Percentiles rank a stretch among this genome's conserved stretches.
Conservation (phyloP, 2,329 filamentous ascomycete species). For the Talaromyces sp. region DNA sequence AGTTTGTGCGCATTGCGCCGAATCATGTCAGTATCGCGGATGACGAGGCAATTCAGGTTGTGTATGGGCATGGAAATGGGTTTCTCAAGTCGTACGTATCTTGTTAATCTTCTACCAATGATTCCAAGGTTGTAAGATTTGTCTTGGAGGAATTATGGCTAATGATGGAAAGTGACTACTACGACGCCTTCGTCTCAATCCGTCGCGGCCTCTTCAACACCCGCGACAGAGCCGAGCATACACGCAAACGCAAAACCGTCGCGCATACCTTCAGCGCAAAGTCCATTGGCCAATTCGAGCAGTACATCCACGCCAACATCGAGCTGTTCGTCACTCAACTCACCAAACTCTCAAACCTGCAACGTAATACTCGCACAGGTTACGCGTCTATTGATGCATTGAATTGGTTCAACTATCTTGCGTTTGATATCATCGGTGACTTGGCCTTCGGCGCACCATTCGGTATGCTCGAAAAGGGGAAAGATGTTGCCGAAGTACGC, state of each 20-base stretch:
- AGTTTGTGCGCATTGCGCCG: slow-evolving; percentile 78
- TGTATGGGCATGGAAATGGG: slow-evolving; percentile 79
- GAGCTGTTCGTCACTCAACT: slow-evolving; percentile 70
- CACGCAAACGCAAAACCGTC: slow-evolving; percentile 83
- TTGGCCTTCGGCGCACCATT: slow-evolving; percentile 72
- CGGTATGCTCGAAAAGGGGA: slow-evolving; percentile 75
- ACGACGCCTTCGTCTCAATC: slow-evolving; percentile 88
- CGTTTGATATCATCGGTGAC: slow-evolving; percentile 60
- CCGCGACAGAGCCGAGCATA: slow-evolving; percentile 74
- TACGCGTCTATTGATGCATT: slow-evolving; percentile 68
- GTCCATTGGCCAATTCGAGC: slow-evolving; percentile 78
- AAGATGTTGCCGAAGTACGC: slow-evolving; percentile 72
- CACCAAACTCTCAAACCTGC: slow-evolving; percentile 58
- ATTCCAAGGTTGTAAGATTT: too few relatives aligned
- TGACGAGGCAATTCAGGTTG: slow-evolving; percentile 67
- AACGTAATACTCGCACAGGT: slow-evolving; percentile 48
- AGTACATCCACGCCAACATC: slow-evolving; percentile 80
- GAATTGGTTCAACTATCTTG: slow-evolving; percentile 73
- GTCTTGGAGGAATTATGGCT: not conserved
- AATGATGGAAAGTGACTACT: slow-evolving; percentile 64
- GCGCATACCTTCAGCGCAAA: slow-evolving; percentile 84
- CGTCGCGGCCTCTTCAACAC: slow-evolving; percentile 86
- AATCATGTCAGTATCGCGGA: slow-evolving; percentile 81
- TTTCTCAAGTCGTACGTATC: slow-evolving; percentile 64
- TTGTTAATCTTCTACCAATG: slow-evolving; percentile 20